Evolutionary conservation across 1,284 basidiomycete genomes (phyloP), one percentile per base, ranked within the genome.

Genomic region (Apiotrichum siamense): DNA sequence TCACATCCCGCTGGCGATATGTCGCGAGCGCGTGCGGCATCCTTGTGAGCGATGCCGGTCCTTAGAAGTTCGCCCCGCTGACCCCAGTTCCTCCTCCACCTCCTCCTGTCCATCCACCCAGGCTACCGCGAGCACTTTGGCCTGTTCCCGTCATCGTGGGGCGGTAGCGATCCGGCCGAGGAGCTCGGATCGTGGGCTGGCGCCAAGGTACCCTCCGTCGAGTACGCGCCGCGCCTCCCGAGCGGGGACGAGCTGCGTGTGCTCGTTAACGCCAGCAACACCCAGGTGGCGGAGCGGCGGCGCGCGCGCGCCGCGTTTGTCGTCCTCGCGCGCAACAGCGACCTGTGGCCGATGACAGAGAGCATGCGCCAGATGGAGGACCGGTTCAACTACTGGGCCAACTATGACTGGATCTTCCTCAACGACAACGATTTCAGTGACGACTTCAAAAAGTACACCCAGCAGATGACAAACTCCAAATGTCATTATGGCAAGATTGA

Each of bases 381-480:
- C 55, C 60, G 73, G 10, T 76, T 91, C 78, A 92, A 92, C 77
- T 83, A 84, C 65, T 85, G 86, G 70, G 88, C 84, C 63, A 75
- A 81, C 39, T 93, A 92, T 70, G 87, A 88, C 24, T 92, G 87
- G 64, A 84, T 89, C 33, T 87, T 93, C 74, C 76, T 93, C 50
- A 92, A 92, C 64, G 88, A 93, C 43, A 78, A 85, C 57, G 65
- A 67, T 44, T 93, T 92, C 67, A 77, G 80, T 4, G 84, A 87
- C 4, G 78, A 81, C 24, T 92, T 92, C 75, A 89, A 87, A 63
- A 75, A 76, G 83, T 81, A 82, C 50, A 81, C 89, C 4, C 70
- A 78, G 23, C 79, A 78, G 31, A 69, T 90, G 42, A 88, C 87
- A 4, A 78, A 80, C 55, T 76, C 84, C 0, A 77, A 80, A 31